Base-by-base conservation (phyloP, 2,329 filamentous ascomycete species). In the Teratosphaeria destructans region DNA sequence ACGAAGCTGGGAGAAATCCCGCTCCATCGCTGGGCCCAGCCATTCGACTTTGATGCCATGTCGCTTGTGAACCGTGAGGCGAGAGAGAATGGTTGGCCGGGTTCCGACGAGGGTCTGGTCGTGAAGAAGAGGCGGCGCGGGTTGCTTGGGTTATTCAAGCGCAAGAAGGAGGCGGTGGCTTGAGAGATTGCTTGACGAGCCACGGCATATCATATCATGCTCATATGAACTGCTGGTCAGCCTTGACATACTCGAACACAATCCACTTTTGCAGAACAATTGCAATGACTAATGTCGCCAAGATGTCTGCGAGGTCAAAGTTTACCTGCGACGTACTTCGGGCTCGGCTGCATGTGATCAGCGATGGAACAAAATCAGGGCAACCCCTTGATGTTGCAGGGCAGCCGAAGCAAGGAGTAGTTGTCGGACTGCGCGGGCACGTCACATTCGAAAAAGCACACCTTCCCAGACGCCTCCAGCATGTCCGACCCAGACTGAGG, bases 1-100 rank as follows among this genome's bases (percentile, higher is more conserved):
- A 79, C 77, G 3, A 78, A 78, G 66, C 68, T 79, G 8, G 77
- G 77, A 52, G 77, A 79, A 63, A 79, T 79, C 5, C 77, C 77
- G 4, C 67, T 77, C 66, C 70, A 73, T 43, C 72, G 73, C 54
- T 79, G 77, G 77, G 68, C 71, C 0, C 68, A 61, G 58, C 75
- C 76, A 5, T 78, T 70, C 59, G 74, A 79, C 58, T 75, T 73
- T 54, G 74, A 74, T 37, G 72, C 71, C 37, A 76, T 75, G 57
- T 74, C 73, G 53, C 65, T 73, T 26, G 62, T 74, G 64, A 79
- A 79, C 59, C 64, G 65, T 4, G 72, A 77, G 61, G 75, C 75
- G n/a, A 57, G 63, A 55, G 60, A 52, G 39, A 68, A 65, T 57
- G 69, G 71, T 23, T 68, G 70, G 68, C 69, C 67, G 14, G 26